These are phyloP conservation scores for Neophaeococcomyces mojaviensis DNA, from an alignment of 2,329 filamentous ascomycete genomes.

Conservation along the genomic window DNA sequence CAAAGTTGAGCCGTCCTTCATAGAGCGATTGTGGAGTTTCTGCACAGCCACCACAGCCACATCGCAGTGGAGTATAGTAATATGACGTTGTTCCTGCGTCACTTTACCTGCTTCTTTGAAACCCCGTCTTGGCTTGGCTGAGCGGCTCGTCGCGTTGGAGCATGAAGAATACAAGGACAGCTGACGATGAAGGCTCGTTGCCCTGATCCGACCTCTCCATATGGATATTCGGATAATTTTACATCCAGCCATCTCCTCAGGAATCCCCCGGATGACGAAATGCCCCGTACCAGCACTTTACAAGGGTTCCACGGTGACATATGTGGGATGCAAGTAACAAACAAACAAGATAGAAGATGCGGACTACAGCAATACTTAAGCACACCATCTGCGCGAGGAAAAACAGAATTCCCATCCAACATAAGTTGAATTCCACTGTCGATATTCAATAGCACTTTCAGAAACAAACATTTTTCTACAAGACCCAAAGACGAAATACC, in stretches of 20 bases:
- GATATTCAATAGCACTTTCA: not conserved
- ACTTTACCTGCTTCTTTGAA: not conserved
- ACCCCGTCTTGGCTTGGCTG: not conserved
- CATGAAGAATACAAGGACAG: too few species aligned
- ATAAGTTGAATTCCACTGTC: not conserved
- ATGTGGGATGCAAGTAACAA: not conserved
- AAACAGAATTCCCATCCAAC: not conserved
- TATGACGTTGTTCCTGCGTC: too few species aligned
- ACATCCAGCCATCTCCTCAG: not conserved
- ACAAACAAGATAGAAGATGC: not conserved
- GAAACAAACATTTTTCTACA: not conserved
- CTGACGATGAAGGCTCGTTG: too few species aligned
- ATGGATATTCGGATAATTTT: too few species aligned
- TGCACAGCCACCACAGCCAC: too few species aligned
- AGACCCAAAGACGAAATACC: not conserved
- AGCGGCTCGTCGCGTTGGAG: not conserved
- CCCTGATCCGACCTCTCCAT: too few species aligned
- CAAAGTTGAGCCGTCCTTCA: too few species aligned
- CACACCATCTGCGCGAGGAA: not conserved
- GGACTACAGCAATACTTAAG: not conserved
- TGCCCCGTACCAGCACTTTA: not conserved
- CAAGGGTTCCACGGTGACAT: not conserved
- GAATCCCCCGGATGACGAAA: not conserved
- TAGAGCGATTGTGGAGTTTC: too few species aligned
- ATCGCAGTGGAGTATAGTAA: too few species aligned